Conservation (phyloP, 306 rosid species). For the Castanea crenata region DNA sequence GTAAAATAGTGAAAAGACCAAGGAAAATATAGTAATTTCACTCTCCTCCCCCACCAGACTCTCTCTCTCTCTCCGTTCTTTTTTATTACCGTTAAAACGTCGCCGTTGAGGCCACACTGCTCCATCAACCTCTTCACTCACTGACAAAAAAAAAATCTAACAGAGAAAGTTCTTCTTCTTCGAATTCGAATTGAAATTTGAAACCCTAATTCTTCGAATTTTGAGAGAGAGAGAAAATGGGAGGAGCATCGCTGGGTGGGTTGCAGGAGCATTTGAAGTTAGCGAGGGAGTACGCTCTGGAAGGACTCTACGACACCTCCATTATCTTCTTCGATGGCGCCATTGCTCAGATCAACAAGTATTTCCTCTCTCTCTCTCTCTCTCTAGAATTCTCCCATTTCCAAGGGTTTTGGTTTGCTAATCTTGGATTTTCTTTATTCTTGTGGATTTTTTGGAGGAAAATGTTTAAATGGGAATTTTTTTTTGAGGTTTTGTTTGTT, state of each 20-base stretch:
- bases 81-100: too few species aligned
- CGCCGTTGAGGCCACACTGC: too few species aligned
- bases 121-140: too few species aligned
- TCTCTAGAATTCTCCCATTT: neutral
- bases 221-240: conserved; percentile 34
- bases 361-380: conserved; percentile 4
- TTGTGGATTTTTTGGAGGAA: neutral
- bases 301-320: conserved; percentile 89
- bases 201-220: neutral
- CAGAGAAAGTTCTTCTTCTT: conserved; percentile 4
- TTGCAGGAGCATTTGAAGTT: conserved; percentile 89
- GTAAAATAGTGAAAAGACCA: too few species aligned
- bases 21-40: too few species aligned
- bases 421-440: neutral
- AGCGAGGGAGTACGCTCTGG: conserved; percentile 94
- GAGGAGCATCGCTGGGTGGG: conserved; percentile 61
- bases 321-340: conserved; percentile 96
- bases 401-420: neutral
- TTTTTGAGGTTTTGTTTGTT: neutral
- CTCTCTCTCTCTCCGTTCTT: too few species aligned
- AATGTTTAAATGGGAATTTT: neutral
- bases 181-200: neutral
- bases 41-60: too few species aligned
- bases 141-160: neutral
- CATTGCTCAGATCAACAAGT: conserved; percentile 98